Conservation (phyloP, 768 basidiomycete genomes). For the Tephrocybe sp. region DNA sequence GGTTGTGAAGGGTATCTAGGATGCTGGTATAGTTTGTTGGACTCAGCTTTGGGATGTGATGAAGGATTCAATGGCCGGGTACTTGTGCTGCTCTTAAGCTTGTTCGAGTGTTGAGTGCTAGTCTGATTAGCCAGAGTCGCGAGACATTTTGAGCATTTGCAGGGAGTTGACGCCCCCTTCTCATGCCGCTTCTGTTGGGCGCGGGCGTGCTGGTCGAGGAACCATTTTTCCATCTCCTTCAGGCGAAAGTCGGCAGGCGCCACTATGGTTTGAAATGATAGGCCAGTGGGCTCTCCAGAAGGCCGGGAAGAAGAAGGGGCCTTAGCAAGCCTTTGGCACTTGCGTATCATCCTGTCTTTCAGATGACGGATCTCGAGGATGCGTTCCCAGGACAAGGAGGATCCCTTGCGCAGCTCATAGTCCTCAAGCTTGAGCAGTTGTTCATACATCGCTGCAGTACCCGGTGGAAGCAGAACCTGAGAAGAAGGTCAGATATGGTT, state of each 20-base stretch:
- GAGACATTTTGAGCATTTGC: constrained; percentile 26
- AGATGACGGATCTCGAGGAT: constrained; percentile 74
- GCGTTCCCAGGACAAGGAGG: constrained; percentile 61
- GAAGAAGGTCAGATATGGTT: constrained; percentile 1
- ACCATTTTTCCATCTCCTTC: constrained; percentile 82
- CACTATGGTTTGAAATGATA: constrained; percentile 62
- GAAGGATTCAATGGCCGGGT: not conserved
- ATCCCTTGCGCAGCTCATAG: constrained; percentile 59
- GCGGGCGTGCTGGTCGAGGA: constrained; percentile 53
- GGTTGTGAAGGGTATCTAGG: constrained; percentile 12
- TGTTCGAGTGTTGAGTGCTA: constrained; percentile 8
- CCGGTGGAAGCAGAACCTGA: constrained; percentile 69
- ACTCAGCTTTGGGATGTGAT: constrained; percentile 3
- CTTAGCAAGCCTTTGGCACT: constrained; percentile 66
- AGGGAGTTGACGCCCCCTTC: constrained; percentile 11
- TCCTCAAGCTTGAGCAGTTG: constrained; percentile 64
- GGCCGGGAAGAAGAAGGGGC: constrained; percentile 28
- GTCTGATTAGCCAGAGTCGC: constrained; percentile 7
- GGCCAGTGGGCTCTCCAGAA: constrained; percentile 27
- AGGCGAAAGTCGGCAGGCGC: constrained; percentile 73
- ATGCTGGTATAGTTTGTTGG: constrained; percentile 7
- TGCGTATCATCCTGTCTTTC: constrained; percentile 82
- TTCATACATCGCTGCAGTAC: constrained; percentile 64
- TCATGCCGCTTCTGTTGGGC: constrained; percentile 19
- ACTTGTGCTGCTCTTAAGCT: not conserved